Conservation (phyloP, 2,329 filamentous ascomycete genomes). For the Calonectria pseudoturangicola region DNA sequence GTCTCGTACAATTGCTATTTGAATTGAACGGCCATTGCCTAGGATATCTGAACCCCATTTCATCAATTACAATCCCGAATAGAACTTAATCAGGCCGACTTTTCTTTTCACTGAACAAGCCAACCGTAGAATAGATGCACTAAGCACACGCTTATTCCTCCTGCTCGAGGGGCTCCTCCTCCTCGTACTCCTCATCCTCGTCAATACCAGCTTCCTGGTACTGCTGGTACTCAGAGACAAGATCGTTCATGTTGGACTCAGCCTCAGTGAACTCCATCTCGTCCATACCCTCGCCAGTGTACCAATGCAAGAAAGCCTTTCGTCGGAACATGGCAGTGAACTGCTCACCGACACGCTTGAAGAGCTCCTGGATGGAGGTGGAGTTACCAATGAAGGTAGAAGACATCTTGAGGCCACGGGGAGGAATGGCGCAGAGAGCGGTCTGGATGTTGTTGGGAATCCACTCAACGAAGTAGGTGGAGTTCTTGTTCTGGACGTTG, state of each 20-base stretch:
- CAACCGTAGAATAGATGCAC: constrained; percentile 29
- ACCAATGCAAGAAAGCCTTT: constrained; percentile 99
- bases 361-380: constrained; percentile 99
- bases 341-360: constrained; percentile 99
- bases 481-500: constrained; percentile 99
- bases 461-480: constrained; percentile 99
- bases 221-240: constrained; percentile 99
- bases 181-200: constrained; percentile 97
- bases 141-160: constrained; percentile 68
- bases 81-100: constrained; percentile 56
- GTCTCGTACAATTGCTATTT: constrained; percentile 57
- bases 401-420: constrained; percentile 98
- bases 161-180: constrained; percentile 89
- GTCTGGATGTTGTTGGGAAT: constrained; percentile 99
- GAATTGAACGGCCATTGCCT: constrained; percentile 57
- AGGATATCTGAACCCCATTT: constrained; percentile 64
- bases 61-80: constrained; percentile 59
- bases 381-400: constrained; percentile 99
- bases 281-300: constrained; percentile 99
- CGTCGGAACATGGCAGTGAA: constrained; percentile 99
- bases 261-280: constrained; percentile 99
- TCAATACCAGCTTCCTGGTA: constrained; percentile 96
- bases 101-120: constrained; percentile 37
- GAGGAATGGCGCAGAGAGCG: constrained; percentile 97
- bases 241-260: constrained; percentile 99